phyloP scores from a whole-genome alignment of 331 rosid genomes.

The Rosa hybrid region DNA sequence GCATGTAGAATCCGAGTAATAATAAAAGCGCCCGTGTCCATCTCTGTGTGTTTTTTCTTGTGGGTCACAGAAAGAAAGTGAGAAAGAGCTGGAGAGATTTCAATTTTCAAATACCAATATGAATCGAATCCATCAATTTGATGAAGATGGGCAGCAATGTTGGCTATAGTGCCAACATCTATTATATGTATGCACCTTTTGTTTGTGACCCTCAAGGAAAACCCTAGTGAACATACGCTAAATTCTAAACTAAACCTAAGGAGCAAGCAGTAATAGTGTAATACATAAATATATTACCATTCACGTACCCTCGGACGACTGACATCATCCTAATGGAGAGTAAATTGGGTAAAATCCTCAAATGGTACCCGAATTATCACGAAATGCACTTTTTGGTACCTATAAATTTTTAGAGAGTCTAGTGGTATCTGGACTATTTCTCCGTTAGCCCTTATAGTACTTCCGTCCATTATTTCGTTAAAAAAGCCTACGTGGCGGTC shows the following conservation, averaged over 20 bases:
- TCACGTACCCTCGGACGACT: not conserved
- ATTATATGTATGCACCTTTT: conserved; percentile 1
- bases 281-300: not conserved
- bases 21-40: not conserved
- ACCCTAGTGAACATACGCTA: not conserved
- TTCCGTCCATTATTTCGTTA: no score
- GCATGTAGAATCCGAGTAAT: conserved; percentile 6
- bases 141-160: conserved; percentile 10
- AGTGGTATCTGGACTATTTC: no score
- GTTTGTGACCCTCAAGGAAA: not conserved
- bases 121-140: not conserved
- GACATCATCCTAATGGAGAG: no score
- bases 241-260: not conserved
- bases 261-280: not conserved
- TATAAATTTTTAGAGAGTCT: no score
- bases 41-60: not conserved
- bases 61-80: not conserved
- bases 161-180: not conserved
- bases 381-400: no score
- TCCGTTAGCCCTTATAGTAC: no score
- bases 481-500: no score
- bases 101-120: not conserved
- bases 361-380: no score
- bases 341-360: no score
- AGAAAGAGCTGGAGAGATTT: conserved; percentile 7